Conservation (phyloP, 2,329 filamentous ascomycete genomes). For the Xylariaceae sp. region DNA sequence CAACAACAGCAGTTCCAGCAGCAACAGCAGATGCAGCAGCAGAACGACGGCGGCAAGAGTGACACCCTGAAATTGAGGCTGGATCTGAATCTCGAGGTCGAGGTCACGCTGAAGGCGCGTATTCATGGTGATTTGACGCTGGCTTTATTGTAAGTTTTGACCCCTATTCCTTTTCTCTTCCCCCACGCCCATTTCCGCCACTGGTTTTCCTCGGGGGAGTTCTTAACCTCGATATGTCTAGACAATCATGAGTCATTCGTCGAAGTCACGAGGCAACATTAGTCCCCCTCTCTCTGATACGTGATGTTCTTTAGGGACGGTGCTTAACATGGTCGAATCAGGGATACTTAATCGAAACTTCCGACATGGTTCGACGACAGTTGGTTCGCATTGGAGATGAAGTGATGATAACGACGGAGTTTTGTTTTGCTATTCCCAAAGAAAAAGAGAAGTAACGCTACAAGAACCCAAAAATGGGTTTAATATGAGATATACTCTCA, state of each 20-base stretch:
- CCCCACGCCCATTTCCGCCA: neutral
- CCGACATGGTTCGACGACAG: neutral
- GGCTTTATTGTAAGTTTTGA: constrained; percentile 60
- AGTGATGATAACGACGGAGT: neutral
- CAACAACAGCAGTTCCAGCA: constrained; percentile 28
- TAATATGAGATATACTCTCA: neutral
- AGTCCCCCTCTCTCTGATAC: constrained; percentile 22
- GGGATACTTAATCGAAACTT: constrained; percentile 18
- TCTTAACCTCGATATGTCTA: constrained; percentile 25
- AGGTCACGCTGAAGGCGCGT: constrained; percentile 83
- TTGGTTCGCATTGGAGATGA: neutral
- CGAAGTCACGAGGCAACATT: constrained; percentile 18
- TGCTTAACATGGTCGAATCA: constrained; percentile 22
- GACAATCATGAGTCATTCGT: constrained; percentile 27
- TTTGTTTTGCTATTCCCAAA: neutral
- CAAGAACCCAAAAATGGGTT: neutral
- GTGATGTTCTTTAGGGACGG: constrained; percentile 24
- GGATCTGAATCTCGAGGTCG: constrained; percentile 81
- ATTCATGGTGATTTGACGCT: constrained; percentile 84
- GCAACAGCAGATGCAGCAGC: constrained; percentile 12
- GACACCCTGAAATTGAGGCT: constrained; percentile 74
- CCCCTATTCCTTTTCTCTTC: neutral
- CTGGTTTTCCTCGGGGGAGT: constrained; percentile 14
- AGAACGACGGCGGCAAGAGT: constrained; percentile 49
- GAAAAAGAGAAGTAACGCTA: neutral